phyloP scores from a whole-genome alignment of 2,329 filamentous ascomycete species.

The Eutypa lata region DNA sequence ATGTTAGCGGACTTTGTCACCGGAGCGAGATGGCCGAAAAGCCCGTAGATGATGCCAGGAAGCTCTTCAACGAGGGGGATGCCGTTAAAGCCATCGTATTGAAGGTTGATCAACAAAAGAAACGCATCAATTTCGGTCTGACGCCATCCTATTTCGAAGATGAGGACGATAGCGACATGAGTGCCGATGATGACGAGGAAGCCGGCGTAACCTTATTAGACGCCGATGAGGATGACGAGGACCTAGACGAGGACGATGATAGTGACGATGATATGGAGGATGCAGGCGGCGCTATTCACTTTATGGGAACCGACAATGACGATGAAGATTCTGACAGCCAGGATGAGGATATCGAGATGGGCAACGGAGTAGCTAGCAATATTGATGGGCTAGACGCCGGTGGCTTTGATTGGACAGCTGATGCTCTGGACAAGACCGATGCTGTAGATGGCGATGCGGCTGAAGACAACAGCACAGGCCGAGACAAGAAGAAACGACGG shows the following conservation, averaged over 20 bases:
- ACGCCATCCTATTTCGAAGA: conserved; percentile 88
- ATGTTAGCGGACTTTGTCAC: conserved; percentile 91
- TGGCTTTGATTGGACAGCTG: conserved; percentile 86
- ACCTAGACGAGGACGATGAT: conserved; percentile 41
- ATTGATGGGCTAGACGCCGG: conserved; percentile 62
- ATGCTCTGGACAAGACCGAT: conserved; percentile 55
- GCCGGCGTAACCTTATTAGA: conserved; percentile 39
- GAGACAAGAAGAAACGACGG: conserved; percentile 66
- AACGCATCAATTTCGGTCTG: conserved; percentile 81
- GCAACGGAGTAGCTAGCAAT: conserved; percentile 32
- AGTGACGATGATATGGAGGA: conserved; percentile 48
- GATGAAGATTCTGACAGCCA: conserved; percentile 37
- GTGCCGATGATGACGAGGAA: conserved; percentile 39
- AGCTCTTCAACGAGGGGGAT: conserved; percentile 87
- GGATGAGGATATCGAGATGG: conserved; percentile 41
- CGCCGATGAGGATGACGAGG: conserved; percentile 31
- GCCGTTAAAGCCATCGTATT: conserved; percentile 88
- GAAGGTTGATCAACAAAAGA: conserved; percentile 70
- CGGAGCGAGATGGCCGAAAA: conserved; percentile 88
- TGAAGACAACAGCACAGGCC: conserved; percentile 26
- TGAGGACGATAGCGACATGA: conserved; percentile 31
- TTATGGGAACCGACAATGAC: conserved; percentile 42
- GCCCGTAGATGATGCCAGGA: conserved; percentile 76
- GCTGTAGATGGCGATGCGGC: conserved; percentile 50
- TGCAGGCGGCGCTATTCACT: conserved; percentile 39